Conservation (phyloP, 2,329 filamentous ascomycete genomes). For the Fusarium chaquense region DNA sequence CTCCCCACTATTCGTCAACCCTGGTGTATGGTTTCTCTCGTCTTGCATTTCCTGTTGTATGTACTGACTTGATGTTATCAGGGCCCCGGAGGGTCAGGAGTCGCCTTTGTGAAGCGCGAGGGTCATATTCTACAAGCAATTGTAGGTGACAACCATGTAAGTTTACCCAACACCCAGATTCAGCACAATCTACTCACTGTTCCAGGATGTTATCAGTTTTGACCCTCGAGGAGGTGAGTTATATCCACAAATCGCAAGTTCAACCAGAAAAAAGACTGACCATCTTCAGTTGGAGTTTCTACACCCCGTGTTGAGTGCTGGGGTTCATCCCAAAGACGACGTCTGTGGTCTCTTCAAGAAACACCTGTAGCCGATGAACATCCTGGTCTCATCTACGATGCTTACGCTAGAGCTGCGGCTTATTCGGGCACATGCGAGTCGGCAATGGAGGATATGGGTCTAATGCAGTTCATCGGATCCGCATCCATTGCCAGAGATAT, state of each 20-base stretch:
- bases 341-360: conserved; percentile 59
- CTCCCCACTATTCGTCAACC: conserved; percentile 53
- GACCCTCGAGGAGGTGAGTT: conserved; percentile 62
- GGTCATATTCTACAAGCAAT: conserved; percentile 57
- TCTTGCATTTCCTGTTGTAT: background rate
- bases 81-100: conserved; percentile 64
- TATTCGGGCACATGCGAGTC: conserved; percentile 59
- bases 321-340: conserved; percentile 56
- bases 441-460: conserved; percentile 51
- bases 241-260: background rate
- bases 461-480: conserved; percentile 59
- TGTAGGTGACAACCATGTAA: conserved; percentile 60
- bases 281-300: conserved; percentile 58
- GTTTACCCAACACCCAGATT: conserved; percentile 16
- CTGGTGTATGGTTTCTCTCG: conserved; percentile 47
- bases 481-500: conserved; percentile 61
- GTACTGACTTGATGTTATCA: conserved; percentile 26
- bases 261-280: background rate
- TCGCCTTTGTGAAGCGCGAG: conserved; percentile 50
- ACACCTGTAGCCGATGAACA: conserved; percentile 61
- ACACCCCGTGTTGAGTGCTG: conserved; percentile 66
- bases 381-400: conserved; percentile 59
- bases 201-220: conserved; percentile 62
- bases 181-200: background rate
- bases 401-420: conserved; percentile 57